Conservation (phyloP, 495 filamentous ascomycete genomes). For the Trichoderma parareesei region DNA sequence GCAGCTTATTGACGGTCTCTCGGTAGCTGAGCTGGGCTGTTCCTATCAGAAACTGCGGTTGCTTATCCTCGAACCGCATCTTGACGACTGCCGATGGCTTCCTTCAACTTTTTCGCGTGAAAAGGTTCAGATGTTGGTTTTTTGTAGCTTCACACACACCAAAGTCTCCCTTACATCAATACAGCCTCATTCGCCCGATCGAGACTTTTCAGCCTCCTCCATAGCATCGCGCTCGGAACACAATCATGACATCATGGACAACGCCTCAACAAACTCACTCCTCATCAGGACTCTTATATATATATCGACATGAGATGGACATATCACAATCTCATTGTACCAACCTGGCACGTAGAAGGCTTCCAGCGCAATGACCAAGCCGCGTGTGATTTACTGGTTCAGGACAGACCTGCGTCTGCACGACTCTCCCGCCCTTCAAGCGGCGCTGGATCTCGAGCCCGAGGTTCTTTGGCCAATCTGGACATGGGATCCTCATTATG, state of each 20-base stretch:
- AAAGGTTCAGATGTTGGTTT: background rate
- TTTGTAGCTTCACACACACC: no score
- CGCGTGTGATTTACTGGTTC: conserved; percentile 67
- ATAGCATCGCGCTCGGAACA: background rate
- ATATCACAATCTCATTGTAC: background rate
- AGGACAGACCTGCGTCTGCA: conserved; percentile 65
- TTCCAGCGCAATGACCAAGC: conserved; percentile 25
- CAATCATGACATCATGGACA: conserved; percentile 4
- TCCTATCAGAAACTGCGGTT: no score
- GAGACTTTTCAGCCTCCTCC: background rate
- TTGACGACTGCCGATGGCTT: background rate
- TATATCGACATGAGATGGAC: background rate
- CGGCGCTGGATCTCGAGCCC: conserved; percentile 54
- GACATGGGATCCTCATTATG: conserved; percentile 69
- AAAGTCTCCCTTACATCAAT: background rate
- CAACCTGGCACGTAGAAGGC: no score
- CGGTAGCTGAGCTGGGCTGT: no score
- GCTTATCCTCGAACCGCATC: no score
- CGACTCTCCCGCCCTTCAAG: conserved; percentile 59
- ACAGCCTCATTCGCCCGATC: background rate
- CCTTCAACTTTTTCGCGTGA: background rate
- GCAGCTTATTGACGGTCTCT: background rate
- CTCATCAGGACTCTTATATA: background rate
- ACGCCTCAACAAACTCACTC: conserved; percentile 3
- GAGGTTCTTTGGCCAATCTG: conserved; percentile 56